These are phyloP conservation scores for Cryptosporidium sp. DNA, from an alignment of 169 alveolate genomes.

Conservation along the genomic window DNA sequence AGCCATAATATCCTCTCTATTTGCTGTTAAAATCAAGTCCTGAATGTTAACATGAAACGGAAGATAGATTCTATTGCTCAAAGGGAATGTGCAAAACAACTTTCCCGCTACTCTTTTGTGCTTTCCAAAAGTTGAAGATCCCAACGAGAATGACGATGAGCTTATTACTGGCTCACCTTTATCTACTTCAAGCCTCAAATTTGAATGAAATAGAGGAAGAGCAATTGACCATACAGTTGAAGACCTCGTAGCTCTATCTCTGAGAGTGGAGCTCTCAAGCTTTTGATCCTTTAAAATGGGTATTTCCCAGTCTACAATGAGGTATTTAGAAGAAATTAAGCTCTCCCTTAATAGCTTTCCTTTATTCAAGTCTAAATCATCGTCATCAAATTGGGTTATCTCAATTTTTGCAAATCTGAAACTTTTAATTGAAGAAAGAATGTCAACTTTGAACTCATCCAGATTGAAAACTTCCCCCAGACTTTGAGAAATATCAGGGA, in stretches of 20 bases:
- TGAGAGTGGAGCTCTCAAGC: conserved; percentile 3
- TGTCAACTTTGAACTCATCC: not conserved
- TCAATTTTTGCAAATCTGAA: conserved; percentile 19
- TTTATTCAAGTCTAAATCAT: conserved; percentile 26
- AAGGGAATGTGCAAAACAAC: conserved; percentile 62
- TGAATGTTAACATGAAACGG: conserved; percentile 69
- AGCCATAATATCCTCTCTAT: conserved; percentile 42
- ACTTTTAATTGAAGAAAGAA: conserved; percentile 15
- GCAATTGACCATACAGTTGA: conserved; percentile 68
- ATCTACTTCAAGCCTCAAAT: not conserved
- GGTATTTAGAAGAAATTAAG: conserved; percentile 20
- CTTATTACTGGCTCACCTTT: not conserved
- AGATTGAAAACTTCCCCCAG: not conserved
- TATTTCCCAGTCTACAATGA: conserved; percentile 44
- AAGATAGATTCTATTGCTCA: conserved; percentile 9
- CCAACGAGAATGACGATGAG: conserved; percentile 20
- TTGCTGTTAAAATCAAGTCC: conserved; percentile 61
- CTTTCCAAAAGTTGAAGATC: conserved; percentile 49
- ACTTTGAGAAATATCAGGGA: not conserved
- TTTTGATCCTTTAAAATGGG: not conserved
- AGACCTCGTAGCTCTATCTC: conserved; percentile 47
- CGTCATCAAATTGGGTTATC: conserved; percentile 66
- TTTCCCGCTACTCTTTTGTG: conserved; percentile 36
- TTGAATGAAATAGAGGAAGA: conserved; percentile 39
- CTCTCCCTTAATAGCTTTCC: conserved; percentile 4